Conservation (phyloP, 1,284 basidiomycete species). For the Puccinia brachypodii region DNA sequence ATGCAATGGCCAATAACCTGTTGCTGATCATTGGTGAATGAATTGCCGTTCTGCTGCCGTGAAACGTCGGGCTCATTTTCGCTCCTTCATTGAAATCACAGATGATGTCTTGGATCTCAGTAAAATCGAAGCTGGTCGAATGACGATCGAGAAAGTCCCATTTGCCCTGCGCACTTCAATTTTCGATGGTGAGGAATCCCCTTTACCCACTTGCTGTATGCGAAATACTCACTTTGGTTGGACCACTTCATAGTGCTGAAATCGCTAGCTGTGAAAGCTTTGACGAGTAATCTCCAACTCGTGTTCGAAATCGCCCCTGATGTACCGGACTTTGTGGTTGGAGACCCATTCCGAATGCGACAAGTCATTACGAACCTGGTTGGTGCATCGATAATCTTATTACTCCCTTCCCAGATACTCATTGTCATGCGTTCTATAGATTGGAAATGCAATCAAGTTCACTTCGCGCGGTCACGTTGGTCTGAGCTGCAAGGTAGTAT, state of each 20-base stretch:
- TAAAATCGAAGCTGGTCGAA: slow-evolving; percentile 97
- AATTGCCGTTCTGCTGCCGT: not conserved
- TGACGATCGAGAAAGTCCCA: slow-evolving; percentile 99
- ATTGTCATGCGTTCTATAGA: slow-evolving; percentile 55
- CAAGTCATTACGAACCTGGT: slow-evolving; percentile 80
- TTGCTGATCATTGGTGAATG: slow-evolving; percentile 75
- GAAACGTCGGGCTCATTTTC: not conserved
- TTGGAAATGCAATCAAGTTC: slow-evolving; percentile 89
- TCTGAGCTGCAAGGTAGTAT: slow-evolving; percentile 75
- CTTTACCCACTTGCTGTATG: not conserved
- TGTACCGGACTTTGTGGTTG: slow-evolving; percentile 94
- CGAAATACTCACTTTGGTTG: not conserved
- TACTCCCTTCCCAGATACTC: not conserved
- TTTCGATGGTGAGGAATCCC: slow-evolving; percentile 64
- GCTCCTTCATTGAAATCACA: not conserved
- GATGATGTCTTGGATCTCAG: slow-evolving; percentile 98
- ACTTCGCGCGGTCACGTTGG: slow-evolving; percentile 90
- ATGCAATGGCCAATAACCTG: slow-evolving; percentile 87
- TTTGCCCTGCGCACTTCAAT: slow-evolving; percentile 97
- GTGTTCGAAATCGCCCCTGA: slow-evolving; percentile 95
- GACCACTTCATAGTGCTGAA: slow-evolving; percentile 69
- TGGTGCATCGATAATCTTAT: not conserved
- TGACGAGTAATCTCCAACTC: slow-evolving; percentile 94
- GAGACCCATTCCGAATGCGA: slow-evolving; percentile 78
- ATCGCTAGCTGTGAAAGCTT: slow-evolving; percentile 94